Percentiles rank a stretch among this genome's conserved stretches.
phyloP scores from a whole-genome alignment of 169 alveolate genomes.

The Plasmodium reichenowi region DNA sequence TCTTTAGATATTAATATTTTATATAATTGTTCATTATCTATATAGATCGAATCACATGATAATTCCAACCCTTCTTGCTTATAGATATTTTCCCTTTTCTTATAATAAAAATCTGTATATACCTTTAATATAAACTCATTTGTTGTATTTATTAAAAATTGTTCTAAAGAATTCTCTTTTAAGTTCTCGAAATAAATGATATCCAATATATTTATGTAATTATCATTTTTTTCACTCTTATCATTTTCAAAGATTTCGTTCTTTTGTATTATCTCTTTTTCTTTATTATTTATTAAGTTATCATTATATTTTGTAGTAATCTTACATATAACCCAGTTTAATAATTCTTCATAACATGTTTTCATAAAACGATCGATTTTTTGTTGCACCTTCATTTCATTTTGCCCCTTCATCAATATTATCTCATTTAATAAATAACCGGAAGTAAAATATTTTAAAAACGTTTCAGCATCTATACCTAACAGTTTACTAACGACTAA shows the following conservation, averaged over 20 bases:
- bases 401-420: conserved; percentile 22
- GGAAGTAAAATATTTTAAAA: conserved; percentile 37
- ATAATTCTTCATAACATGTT: conserved; percentile 47
- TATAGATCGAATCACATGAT: background rate
- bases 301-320: conserved; percentile 8
- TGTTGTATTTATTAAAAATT: conserved; percentile 37
- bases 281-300: background rate
- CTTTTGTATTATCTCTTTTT: background rate
- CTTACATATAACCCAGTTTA: conserved; percentile 40
- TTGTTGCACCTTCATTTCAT: conserved; percentile 24
- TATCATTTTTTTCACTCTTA: background rate
- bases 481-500: conserved; percentile 36
- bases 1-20: conserved; percentile 27
- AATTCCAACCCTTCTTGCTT: conserved; percentile 29
- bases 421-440: conserved; percentile 23
- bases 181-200: conserved; percentile 32
- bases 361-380: conserved; percentile 38
- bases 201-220: conserved; percentile 35
- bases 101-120: conserved; percentile 12
- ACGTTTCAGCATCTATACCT: conserved; percentile 17
- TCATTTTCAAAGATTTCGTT: too few relatives aligned
- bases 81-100: background rate
- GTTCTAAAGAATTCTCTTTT: conserved; percentile 14
- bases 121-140: conserved; percentile 34
- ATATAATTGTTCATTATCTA: conserved; percentile 30